Evolutionary conservation across 2,329 filamentous ascomycete species (phyloP).

Genomic region (Trichophyton simii): DNA sequence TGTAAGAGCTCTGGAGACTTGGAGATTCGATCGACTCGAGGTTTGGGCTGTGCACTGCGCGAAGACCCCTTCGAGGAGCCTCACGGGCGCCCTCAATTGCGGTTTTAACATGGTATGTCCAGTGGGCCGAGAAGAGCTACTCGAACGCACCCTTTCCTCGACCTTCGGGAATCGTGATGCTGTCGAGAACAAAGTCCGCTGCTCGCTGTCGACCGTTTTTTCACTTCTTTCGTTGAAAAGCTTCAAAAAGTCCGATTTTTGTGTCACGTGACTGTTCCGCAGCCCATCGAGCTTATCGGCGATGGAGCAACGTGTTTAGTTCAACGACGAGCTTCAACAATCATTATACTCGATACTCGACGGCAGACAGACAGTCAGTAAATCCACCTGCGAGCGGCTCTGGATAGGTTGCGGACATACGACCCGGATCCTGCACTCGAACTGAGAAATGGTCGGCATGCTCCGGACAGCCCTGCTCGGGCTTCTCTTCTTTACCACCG

Average conservation of each 20-base stretch:
- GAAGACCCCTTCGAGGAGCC: constrained; percentile 28
- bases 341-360: no score
- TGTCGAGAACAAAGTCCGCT: neutral
- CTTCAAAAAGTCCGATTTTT: neutral
- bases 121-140: constrained; percentile 7
- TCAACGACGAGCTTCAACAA: neutral
- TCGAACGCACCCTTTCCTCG: neutral
- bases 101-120: constrained; percentile 31
- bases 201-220: neutral
- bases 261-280: neutral
- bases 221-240: neutral
- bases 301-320: constrained; percentile 1
- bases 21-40: constrained; percentile 1
- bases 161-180: neutral
- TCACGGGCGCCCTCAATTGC: constrained; percentile 28
- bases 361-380: neutral
- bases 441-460: neutral
- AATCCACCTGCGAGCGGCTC: neutral
- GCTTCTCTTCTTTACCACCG: constrained; percentile 49
- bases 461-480: constrained; percentile 17
- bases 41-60: constrained; percentile 20
- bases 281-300: neutral
- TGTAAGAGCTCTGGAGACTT: constrained; percentile 14
- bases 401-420: neutral
- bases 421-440: neutral